phyloP scores from a whole-genome alignment of 495 filamentous ascomycete genomes.

The Sabuloglossum arenarium region DNA sequence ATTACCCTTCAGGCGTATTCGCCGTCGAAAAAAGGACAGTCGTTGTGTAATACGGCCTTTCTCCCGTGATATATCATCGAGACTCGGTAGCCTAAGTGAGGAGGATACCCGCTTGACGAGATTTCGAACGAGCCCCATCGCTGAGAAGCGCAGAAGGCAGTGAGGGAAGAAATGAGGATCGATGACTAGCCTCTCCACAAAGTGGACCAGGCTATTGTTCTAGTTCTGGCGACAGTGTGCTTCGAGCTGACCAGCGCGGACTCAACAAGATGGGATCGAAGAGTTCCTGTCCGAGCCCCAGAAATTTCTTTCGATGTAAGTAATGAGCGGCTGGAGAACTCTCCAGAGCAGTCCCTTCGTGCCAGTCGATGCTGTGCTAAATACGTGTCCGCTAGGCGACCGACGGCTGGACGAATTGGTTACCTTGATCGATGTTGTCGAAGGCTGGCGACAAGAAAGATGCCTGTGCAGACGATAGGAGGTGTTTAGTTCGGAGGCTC shows the following conservation, averaged over 20 bases:
- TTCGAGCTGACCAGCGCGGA: neutral
- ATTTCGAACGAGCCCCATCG: conserved; percentile 43
- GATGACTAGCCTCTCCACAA: neutral
- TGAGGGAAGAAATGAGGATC: neutral
- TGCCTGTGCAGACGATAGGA: neutral
- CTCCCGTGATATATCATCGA: conserved; percentile 34
- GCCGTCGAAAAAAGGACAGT: conserved; percentile 71
- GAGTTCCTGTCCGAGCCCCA: neutral
- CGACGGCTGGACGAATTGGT: neutral
- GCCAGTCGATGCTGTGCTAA: neutral
- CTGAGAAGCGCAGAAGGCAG: neutral
- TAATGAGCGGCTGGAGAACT: neutral
- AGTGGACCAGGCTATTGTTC: neutral
- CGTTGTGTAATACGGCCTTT: conserved; percentile 31
- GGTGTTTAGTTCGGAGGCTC: neutral
- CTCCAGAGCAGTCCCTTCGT: neutral
- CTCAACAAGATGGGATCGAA: neutral
- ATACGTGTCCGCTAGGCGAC: neutral
- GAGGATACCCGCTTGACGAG: conserved; percentile 43
- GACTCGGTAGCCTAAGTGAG: conserved; percentile 32
- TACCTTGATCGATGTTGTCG: neutral
- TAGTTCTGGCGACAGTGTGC: neutral
- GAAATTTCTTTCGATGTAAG: neutral
- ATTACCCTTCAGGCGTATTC: conserved; percentile 83
- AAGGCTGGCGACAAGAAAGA: neutral